Percentiles rank a stretch among this genome's conserved stretches.
These are phyloP conservation scores for Leonotis leonurus DNA, from an alignment of 257 asterid species.

Conservation along the genomic window DNA sequence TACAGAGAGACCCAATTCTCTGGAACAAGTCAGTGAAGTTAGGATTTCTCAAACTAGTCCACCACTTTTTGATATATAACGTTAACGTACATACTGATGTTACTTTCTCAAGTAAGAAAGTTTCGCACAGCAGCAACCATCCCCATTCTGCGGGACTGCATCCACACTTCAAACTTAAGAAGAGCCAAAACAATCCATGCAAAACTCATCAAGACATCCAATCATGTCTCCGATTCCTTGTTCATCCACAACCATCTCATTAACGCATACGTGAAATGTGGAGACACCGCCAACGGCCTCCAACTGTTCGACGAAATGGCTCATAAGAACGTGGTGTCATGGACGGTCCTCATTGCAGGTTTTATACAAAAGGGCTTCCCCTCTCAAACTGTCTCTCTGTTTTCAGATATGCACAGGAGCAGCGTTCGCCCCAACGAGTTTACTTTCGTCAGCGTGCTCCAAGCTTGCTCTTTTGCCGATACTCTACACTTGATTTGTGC, in stretches of 20 bases:
- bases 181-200: slow-evolving; percentile 40
- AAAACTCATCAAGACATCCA: slow-evolving; percentile 31
- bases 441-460: slow-evolving; percentile 64
- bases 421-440: slow-evolving; percentile 48
- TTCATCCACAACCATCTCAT: slow-evolving; percentile 49
- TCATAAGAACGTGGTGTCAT: slow-evolving; percentile 50
- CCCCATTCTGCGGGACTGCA: slow-evolving; percentile 37
- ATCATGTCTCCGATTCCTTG: slow-evolving; percentile 16
- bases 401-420: slow-evolving; percentile 42
- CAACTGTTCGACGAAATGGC: slow-evolving; percentile 69
- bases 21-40: too few species aligned
- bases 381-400: slow-evolving; percentile 37
- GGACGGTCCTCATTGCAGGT: slow-evolving; percentile 73
- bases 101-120: slow-evolving; percentile 24
- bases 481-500: slow-evolving; percentile 32
- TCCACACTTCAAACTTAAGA: slow-evolving; percentile 24
- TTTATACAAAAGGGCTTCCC: slow-evolving; percentile 54
- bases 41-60: too few species aligned
- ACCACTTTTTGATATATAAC: too few species aligned
- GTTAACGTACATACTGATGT: slow-evolving; percentile 18
- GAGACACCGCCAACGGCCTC: slow-evolving; percentile 28
- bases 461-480: slow-evolving; percentile 47
- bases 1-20: too few species aligned
- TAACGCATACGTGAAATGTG: slow-evolving; percentile 44
- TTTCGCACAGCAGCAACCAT: slow-evolving; percentile 21